Evolutionary conservation across 2,329 filamentous ascomycete species (phyloP).

Genomic region (Microsporum canis): DNA sequence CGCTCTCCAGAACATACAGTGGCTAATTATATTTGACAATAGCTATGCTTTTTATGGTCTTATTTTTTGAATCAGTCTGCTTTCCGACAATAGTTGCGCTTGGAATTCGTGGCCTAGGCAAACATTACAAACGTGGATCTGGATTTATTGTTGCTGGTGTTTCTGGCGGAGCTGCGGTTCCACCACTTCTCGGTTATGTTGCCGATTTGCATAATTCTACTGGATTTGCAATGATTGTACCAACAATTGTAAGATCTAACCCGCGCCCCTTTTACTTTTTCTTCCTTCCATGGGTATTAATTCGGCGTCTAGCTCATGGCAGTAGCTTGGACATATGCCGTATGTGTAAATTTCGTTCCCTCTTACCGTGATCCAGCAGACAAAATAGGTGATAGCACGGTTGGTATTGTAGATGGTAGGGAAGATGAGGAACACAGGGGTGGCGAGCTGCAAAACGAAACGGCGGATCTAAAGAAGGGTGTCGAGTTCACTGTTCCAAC

Average conservation of each 20-base stretch:
- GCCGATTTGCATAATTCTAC: constrained; percentile 53
- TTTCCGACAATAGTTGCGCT: constrained; percentile 75
- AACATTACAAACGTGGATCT: constrained; percentile 61
- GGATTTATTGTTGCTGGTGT: constrained; percentile 59
- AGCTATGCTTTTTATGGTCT: constrained; percentile 54
- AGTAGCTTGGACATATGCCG: constrained; percentile 45
- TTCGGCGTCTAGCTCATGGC: constrained; percentile 40
- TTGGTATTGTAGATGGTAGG: constrained; percentile 4
- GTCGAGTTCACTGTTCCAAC: not conserved
- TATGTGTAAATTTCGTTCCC: constrained; percentile 56
- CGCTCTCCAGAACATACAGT: not conserved
- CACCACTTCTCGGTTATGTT: constrained; percentile 57
- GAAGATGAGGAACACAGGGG: constrained; percentile 2
- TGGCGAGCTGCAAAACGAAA: not conserved
- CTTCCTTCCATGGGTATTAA: not conserved
- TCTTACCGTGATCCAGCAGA: constrained; percentile 54
- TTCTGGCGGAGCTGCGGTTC: constrained; percentile 60
- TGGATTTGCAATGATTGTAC: constrained; percentile 55
- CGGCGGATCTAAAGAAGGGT: not conserved
- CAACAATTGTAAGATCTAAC: constrained; percentile 36
- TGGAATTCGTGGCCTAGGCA: constrained; percentile 60
- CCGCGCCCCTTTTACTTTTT: not conserved
- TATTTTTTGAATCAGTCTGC: constrained; percentile 71
- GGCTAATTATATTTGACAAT: constrained; percentile 21
- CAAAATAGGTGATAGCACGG: constrained; percentile 30